Conservation (phyloP, 192 early-diverging fungal genomes). For the Entomortierella beljakovae region DNA sequence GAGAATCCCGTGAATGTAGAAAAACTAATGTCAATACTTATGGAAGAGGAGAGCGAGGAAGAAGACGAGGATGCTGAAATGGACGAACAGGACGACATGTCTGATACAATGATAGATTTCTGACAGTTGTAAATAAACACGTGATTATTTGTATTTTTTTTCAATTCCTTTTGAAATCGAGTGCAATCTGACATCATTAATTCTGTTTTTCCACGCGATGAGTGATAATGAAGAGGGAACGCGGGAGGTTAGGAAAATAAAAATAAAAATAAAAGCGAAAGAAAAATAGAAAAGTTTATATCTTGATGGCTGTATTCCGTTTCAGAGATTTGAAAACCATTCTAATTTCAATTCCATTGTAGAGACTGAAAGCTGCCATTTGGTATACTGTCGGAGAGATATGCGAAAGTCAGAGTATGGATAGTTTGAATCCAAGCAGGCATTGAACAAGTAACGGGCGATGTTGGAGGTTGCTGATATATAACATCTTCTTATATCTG, state of each 20-base stretch:
- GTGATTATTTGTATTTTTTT: neutral
- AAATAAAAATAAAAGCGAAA: no score
- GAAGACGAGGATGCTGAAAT: slow-evolving; percentile 58
- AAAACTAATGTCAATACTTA: slow-evolving; percentile 58
- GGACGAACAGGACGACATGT: slow-evolving; percentile 48
- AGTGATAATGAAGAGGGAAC: slow-evolving; percentile 37
- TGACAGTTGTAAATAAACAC: neutral
- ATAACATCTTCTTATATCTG: no score
- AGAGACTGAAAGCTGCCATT: slow-evolving; percentile 57
- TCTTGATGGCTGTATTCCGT: no score
- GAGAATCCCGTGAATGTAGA: slow-evolving; percentile 73
- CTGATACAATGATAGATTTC: slow-evolving; percentile 36
- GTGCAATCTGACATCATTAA: neutral
- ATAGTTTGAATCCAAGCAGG: neutral
- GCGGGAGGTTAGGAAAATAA: slow-evolving; percentile 29
- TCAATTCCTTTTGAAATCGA: neutral
- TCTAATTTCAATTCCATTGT: no score
- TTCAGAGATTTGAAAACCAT: no score
- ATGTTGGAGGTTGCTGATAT: no score
- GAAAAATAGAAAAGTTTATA: no score
- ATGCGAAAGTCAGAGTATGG: slow-evolving; percentile 51
- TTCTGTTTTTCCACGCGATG: slow-evolving; percentile 1
- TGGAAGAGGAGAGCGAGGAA: slow-evolving; percentile 63
- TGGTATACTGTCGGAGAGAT: slow-evolving; percentile 58
- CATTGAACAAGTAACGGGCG: no score